Conservation (phyloP, 2,329 filamentous ascomycete genomes). For the Anisogramma anomala region DNA sequence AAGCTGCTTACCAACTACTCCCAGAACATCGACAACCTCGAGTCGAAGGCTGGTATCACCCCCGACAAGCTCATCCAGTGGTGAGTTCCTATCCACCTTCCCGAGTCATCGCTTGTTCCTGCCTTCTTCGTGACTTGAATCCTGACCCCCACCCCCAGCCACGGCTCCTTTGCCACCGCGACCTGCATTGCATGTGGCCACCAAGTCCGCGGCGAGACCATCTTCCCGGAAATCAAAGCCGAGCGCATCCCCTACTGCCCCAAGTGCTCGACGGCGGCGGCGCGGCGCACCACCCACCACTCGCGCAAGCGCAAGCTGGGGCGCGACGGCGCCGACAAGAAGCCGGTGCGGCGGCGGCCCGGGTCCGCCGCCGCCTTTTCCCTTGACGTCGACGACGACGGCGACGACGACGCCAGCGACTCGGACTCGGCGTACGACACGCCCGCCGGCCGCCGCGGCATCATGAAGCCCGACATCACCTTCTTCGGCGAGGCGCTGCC, state of each 20-base stretch:
- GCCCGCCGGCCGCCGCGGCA: constrained; percentile 49
- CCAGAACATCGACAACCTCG: constrained; percentile 96
- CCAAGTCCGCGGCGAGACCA: constrained; percentile 60
- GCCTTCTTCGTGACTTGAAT: not conserved
- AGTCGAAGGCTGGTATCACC: constrained; percentile 71
- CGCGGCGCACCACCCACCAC: constrained; percentile 38
- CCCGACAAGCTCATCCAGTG: constrained; percentile 84
- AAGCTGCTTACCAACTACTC: constrained; percentile 96
- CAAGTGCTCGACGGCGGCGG: constrained; percentile 49
- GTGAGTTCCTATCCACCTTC: not conserved
- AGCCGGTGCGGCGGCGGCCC: constrained; percentile 29
- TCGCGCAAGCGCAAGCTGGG: constrained; percentile 43
- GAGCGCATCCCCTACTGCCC: constrained; percentile 67
- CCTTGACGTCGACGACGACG: constrained; percentile 18
- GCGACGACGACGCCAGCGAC: constrained; percentile 29
- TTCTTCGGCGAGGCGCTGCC: constrained; percentile 93
- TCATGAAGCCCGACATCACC: constrained; percentile 97
- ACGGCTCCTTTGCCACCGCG: constrained; percentile 89
- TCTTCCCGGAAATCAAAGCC: constrained; percentile 68
- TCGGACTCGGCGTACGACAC: constrained; percentile 43
- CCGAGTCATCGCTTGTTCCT: not conserved
- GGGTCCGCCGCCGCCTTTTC: constrained; percentile 10
- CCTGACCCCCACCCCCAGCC: constrained; percentile 24
- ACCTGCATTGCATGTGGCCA: constrained; percentile 74
- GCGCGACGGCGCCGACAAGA: constrained; percentile 28